Base-by-base conservation (phyloP, 345 rosid genomes). In the Populus davidiana region DNA sequence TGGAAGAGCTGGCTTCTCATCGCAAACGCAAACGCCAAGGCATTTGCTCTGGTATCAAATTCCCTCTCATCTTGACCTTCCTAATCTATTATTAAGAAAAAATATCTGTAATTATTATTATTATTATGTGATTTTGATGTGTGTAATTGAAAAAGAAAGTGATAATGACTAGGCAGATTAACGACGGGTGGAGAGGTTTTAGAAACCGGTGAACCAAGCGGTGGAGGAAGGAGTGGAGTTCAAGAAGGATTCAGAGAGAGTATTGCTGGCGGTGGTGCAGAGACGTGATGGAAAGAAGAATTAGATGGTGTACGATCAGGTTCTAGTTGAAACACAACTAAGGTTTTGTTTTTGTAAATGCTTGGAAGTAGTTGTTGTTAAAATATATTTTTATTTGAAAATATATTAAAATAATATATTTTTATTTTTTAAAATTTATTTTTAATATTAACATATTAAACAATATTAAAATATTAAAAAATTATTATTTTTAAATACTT, bases 301-400 rank as follows among this genome's bases (percentile, higher is more conserved):
- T 31, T 95, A 97, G 99, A 92, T 95, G 91, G 98, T 95, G 87
- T 83, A 83, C 81, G 98, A 95, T 91, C 97, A 93, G 97, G 97
- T 95, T 91, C 86, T 75, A 47, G 75, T 88, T 65, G 72, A 67
- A 81, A 86, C 67, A 67, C 5, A 67, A 18, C 25, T 3, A 67
- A 35, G 3, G 14, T 63, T 63, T 14, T 47, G 50, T 13, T 47
- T 47, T 47, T 14, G 2, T 27, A 8, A 4, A 11, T 63, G 67
- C 5, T 47, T 13, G 5, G 0, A 4, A 33, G 0, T 33, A 0
- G 4, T 33, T 33, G 5, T 33, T 33, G 3, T 33, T 33, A 33
- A 33, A 33, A 33, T 33, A 0, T 33, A 0, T 33, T 33, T 33
- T 33, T 33, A 33, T 33, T 33, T 33, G 0, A 4, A 33, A 33